Conservation (phyloP, 768 basidiomycete genomes). For the Rhizopogon salebrosus region DNA sequence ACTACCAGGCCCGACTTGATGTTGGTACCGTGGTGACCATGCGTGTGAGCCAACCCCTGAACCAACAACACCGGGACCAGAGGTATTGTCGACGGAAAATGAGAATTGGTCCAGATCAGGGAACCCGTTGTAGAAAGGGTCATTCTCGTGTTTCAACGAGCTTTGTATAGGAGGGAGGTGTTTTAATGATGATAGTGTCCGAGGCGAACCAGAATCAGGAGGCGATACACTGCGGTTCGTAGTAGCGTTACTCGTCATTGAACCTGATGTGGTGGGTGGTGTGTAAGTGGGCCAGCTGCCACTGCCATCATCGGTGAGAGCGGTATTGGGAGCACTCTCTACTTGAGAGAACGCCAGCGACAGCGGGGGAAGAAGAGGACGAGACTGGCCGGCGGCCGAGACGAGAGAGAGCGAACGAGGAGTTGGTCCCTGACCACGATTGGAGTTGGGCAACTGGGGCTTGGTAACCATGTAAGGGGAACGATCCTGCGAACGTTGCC, state of each 20-base stretch:
- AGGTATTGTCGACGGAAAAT: constrained; percentile 30
- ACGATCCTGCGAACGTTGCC: constrained; percentile 21
- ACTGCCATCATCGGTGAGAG: constrained; percentile 41
- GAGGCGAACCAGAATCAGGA: constrained; percentile 18
- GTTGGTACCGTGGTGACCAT: constrained; percentile 26
- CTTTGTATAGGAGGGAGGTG: background rate
- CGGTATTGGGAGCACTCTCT: constrained; percentile 51
- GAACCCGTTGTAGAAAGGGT: constrained; percentile 36
- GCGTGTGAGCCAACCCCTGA: constrained; percentile 8
- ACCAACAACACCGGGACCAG: constrained; percentile 11
- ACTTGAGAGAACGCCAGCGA: constrained; percentile 32
- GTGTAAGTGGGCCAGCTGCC: constrained; percentile 61
- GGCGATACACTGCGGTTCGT: constrained; percentile 34
- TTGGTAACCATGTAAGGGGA: constrained; percentile 21
- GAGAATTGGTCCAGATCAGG: constrained; percentile 49
- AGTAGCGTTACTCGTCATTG: constrained; percentile 40
- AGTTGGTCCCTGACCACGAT: constrained; percentile 1
- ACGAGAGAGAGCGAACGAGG: constrained; percentile 24
- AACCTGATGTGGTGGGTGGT: constrained; percentile 53
- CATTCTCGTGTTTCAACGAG: constrained; percentile 31
- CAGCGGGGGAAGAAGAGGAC: constrained; percentile 45
- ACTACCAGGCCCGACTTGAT: constrained; percentile 21
- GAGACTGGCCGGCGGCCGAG: constrained; percentile 33
- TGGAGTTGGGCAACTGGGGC: constrained; percentile 11
- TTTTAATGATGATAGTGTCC: constrained; percentile 5